Conservation (phyloP, 345 rosid species). For the Corchorus capsularis region DNA sequence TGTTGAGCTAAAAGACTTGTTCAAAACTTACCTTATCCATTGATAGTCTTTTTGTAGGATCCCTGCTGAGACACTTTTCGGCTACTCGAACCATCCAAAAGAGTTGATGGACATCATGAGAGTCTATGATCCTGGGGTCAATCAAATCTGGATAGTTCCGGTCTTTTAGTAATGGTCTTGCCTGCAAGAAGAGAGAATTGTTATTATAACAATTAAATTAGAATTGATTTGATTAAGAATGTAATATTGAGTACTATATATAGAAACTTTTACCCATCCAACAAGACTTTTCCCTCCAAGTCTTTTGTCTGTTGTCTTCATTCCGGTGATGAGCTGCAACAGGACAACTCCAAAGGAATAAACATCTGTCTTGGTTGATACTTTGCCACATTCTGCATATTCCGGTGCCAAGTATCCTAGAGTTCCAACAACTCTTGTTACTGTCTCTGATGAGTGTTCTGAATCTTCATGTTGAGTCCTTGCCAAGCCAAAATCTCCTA, state of each 20-base stretch:
- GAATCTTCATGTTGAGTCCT: conserved; percentile 44
- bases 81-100: conserved; percentile 73
- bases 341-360: conserved; percentile 68
- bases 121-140: conserved; percentile 50
- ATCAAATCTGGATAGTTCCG: conserved; percentile 60
- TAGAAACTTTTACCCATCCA: conserved; percentile 54
- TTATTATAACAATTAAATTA: neutral
- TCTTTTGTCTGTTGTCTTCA: conserved; percentile 52
- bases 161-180: conserved; percentile 62
- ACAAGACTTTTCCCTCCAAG: conserved; percentile 72
- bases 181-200: conserved; percentile 37
- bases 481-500: conserved; percentile 77
- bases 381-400: conserved; percentile 66
- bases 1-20: neutral
- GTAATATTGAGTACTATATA: too few species aligned
- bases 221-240: neutral
- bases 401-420: conserved; percentile 54
- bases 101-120: conserved; percentile 66
- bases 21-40: conserved; percentile 42
- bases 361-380: conserved; percentile 67
- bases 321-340: conserved; percentile 65
- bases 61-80: conserved; percentile 60
- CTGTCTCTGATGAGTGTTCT: conserved; percentile 56
- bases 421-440: conserved; percentile 53
- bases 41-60: conserved; percentile 53